Evolutionary conservation across 257 asterid genomes (phyloP).

Genomic region (Plantago major): DNA sequence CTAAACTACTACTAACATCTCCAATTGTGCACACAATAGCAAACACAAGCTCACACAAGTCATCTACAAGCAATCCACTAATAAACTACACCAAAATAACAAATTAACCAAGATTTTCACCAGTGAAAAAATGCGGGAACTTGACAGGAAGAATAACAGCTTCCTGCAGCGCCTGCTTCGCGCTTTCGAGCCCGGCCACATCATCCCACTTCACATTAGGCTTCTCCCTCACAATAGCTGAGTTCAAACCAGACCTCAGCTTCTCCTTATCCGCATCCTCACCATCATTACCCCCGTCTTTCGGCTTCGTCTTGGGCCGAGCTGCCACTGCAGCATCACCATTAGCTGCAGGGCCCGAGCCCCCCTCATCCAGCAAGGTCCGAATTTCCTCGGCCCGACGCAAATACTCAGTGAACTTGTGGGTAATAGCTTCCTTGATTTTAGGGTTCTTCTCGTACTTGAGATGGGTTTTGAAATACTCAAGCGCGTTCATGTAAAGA

Average conservation of each 20-base stretch:
- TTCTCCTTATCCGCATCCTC: conserved; percentile 91
- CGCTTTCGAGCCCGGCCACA: conserved; percentile 98
- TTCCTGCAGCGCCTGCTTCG: conserved; percentile 95
- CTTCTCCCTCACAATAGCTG: conserved; percentile 90
- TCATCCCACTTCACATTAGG: conserved; percentile 98
- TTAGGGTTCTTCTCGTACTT: conserved; percentile 97
- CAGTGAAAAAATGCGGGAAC: conserved; percentile 96
- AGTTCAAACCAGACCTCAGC: conserved; percentile 81
- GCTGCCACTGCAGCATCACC: conserved; percentile 94
- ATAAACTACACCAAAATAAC: neutral
- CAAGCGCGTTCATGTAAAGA: conserved; percentile 89
- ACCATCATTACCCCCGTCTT: conserved; percentile 79
- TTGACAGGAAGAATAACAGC: conserved; percentile 97
- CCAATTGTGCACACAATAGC: too few species aligned
- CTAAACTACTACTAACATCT: too few species aligned
- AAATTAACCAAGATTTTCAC: conserved; percentile 24
- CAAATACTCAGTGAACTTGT: conserved; percentile 86
- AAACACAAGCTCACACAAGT: neutral
- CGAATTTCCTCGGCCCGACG: conserved; percentile 99
- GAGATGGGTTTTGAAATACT: conserved; percentile 89
- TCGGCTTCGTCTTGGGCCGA: conserved; percentile 77
- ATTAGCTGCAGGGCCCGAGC: conserved; percentile 62
- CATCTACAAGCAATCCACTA: neutral
- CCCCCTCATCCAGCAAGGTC: conserved; percentile 86
- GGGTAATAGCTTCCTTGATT: conserved; percentile 92